Base-by-base conservation (phyloP, 1,139 yeast species). In the Yamadazyma sp. region DNA sequence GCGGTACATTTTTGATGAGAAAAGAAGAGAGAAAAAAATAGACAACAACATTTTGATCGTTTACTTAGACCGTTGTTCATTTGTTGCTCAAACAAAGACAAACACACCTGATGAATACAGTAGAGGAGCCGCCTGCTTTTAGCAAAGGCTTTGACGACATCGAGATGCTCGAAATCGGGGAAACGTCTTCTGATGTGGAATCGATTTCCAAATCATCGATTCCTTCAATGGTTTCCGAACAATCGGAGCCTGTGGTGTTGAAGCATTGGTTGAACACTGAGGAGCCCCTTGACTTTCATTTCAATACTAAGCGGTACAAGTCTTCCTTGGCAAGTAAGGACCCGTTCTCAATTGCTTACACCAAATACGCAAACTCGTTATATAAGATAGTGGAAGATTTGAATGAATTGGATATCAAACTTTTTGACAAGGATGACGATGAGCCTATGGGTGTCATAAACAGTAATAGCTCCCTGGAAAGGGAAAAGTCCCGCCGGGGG, bases 151-250 rank as follows among this genome's bases (percentile, higher is more conserved):
- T 62, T 46, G 71, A 63, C 31, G 76, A 71, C 43, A 69, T 72
- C 25, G 77, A 71, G 44, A 69, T 71, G 76, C 57, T 73, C 37
- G 76, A 71, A 35, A 62, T 72, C 18, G 75, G 73, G 1, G 75
- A 66, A 14, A 48, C 56, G 20, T 54, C 62, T 2, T 62, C 68
- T 0, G 72, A 61, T 26, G 64, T 66, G 0, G 72, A 62, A 39
- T 59, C 62, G 3, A 51, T 60, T 7, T 52, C 67, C 8, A 56
- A 54, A 22, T 47, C 62, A 2, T 51, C 57, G 7, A 40, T 47
- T 25, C 46, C 48, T 2, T 47, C 53, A 1, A 41, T 46, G 30
- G 53, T 43, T 6, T 34, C 39, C 18, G 43, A 42, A 2, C 41
- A 34, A 9, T 31, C 42, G 18, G 46, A 42, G 12, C 50, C 48